Conservation (phyloP, 352 stramenopile species). For the Globisporangium solare region DNA sequence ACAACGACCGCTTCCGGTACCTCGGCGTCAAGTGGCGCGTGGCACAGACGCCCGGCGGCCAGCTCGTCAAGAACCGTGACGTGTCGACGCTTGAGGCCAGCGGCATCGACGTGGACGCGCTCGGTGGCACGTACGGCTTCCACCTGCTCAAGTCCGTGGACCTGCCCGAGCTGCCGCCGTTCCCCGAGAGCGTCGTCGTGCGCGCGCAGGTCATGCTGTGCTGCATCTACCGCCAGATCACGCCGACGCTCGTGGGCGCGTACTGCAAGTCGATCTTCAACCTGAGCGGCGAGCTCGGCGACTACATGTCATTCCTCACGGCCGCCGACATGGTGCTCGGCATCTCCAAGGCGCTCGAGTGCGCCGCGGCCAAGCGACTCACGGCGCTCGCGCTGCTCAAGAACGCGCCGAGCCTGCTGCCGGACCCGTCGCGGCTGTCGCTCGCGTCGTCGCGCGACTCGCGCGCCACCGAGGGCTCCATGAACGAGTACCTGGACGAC, state of each 20-base stretch:
- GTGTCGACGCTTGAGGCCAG: constrained; percentile 42
- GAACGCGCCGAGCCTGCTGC: not conserved
- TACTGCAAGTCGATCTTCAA: constrained; percentile 14
- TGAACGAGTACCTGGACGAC: not conserved
- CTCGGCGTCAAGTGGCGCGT: constrained; percentile 47
- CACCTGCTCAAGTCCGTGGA: constrained; percentile 18
- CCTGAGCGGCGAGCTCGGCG: constrained; percentile 6
- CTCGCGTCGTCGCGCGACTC: constrained; percentile 2
- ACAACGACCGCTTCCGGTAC: constrained; percentile 38
- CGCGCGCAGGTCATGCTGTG: constrained; percentile 11
- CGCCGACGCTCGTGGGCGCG: constrained; percentile 3
- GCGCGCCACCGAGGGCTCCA: not conserved
- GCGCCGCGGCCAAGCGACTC: constrained; percentile 12
- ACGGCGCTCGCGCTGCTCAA: constrained; percentile 9
- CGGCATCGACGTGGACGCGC: constrained; percentile 23
- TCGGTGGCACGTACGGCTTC: constrained; percentile 32
- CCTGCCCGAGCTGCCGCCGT: not conserved
- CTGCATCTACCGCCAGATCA: constrained; percentile 13
- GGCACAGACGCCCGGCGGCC: constrained; percentile 15
- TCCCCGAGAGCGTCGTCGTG: constrained; percentile 2
- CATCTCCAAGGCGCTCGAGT: constrained; percentile 15
- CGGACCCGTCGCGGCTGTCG: not conserved
- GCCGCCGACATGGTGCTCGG: constrained; percentile 9
- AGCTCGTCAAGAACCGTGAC: constrained; percentile 41
- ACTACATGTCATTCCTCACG: constrained; percentile 11